These are phyloP conservation scores for Penicillium concentricum DNA, from an alignment of 2,329 filamentous ascomycete species.

Conservation along the genomic window DNA sequence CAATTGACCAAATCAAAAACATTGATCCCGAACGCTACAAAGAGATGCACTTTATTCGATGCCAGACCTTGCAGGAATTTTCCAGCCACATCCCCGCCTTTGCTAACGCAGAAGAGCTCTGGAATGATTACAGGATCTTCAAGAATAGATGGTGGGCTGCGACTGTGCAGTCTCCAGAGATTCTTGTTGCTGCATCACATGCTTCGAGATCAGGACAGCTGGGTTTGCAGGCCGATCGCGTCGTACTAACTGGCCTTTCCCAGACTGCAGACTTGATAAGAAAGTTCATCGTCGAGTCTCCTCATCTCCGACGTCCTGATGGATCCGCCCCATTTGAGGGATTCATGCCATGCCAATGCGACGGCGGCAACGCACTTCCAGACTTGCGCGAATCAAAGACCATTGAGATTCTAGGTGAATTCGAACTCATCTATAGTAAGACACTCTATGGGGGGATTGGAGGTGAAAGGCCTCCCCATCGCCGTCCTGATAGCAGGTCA, in stretches of 20 bases:
- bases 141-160: not conserved
- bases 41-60: not conserved
- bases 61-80: not conserved
- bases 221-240: not conserved
- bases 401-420: conserved; percentile 1
- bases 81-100: not conserved
- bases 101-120: not conserved
- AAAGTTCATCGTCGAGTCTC: conserved; percentile 1
- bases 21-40: conserved; percentile 1
- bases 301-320: not conserved
- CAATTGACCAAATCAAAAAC: not conserved
- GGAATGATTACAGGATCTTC: not conserved
- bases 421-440: not conserved
- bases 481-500: not conserved
- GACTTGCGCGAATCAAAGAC: not conserved
- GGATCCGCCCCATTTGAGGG: conserved; percentile 1
- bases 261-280: conserved; percentile 1
- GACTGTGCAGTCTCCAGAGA: conserved; percentile 1
- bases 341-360: conserved; percentile 2
- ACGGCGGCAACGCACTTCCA: not conserved
- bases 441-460: not conserved
- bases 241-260: not conserved
- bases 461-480: not conserved
- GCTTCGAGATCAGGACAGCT: not conserved
- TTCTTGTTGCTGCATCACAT: conserved; percentile 1